phyloP scores from a whole-genome alignment of 352 stramenopile genomes.

The Globisporangium polare region DNA sequence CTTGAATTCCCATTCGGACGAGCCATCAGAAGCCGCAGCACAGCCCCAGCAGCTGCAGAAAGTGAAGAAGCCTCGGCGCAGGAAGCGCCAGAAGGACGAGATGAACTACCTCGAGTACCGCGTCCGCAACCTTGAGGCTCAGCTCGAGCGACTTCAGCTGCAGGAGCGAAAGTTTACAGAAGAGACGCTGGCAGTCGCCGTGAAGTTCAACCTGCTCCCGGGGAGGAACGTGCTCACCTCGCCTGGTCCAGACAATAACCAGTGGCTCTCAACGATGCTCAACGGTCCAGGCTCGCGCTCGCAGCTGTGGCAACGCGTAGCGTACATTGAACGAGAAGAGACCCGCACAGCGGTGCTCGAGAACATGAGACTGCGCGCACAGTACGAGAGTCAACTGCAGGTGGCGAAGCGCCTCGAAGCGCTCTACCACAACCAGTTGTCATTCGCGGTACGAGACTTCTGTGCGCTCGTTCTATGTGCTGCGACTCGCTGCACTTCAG shows the following conservation, averaged over 20 bases:
- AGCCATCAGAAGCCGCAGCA: neutral
- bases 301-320: constrained; percentile 28
- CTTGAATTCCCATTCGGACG: too few relatives aligned
- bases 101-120: constrained; percentile 19
- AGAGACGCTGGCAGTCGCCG: constrained; percentile 23
- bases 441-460: neutral
- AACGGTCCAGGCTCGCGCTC: neutral
- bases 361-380: constrained; percentile 26
- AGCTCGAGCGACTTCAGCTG: constrained; percentile 20
- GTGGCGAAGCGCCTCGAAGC: constrained; percentile 30
- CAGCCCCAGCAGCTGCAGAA: neutral
- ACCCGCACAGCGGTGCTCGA: constrained; percentile 25
- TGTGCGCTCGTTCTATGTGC: neutral
- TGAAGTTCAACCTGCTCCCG: constrained; percentile 25
- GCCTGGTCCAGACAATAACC: neutral
- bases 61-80: neutral
- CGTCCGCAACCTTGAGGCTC: constrained; percentile 18
- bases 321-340: constrained; percentile 24
- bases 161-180: constrained; percentile 20
- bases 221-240: neutral
- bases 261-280: constrained; percentile 5
- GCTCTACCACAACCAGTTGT: constrained; percentile 21
- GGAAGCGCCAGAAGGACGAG: constrained; percentile 30
- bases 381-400: constrained; percentile 34
- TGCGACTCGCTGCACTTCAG: too few relatives aligned